These are phyloP conservation scores for Coemansia sp. DNA, from an alignment of 192 early-diverging fungal genomes.

Conservation along the genomic window DNA sequence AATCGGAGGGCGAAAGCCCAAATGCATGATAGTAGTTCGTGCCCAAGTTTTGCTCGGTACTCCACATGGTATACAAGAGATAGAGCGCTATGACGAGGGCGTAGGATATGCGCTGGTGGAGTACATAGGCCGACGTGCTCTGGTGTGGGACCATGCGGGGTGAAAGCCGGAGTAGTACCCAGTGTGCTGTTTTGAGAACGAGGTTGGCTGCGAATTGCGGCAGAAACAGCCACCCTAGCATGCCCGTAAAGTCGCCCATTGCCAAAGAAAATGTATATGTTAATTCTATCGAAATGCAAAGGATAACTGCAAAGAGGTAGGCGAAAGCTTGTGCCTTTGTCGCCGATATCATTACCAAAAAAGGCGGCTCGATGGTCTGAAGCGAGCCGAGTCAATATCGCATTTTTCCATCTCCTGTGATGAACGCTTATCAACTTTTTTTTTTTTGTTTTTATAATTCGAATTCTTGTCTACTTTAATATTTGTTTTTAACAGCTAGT, in stretches of 20 bases:
- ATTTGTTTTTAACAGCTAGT: not conserved
- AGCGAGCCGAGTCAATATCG: conserved; percentile 3
- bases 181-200: conserved; percentile 30
- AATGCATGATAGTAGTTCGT: conserved; percentile 51
- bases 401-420: not conserved
- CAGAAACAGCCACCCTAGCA: conserved; percentile 48
- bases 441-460: not conserved
- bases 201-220: conserved; percentile 41
- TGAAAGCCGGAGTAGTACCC: conserved; percentile 28
- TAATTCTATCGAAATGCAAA: not conserved
- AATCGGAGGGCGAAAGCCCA: conserved; percentile 33
- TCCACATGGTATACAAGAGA: conserved; percentile 44
- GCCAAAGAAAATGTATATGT: not conserved
- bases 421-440: not conserved
- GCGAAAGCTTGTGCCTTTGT: not conserved
- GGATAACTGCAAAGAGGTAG: not conserved
- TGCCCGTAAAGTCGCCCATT: conserved; percentile 31
- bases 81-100: conserved; percentile 37
- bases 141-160: conserved; percentile 41
- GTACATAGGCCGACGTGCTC: conserved; percentile 23
- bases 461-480: not conserved
- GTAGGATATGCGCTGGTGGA: conserved; percentile 47
- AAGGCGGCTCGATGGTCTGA: not conserved
- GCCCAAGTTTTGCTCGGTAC: conserved; percentile 36
- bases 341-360: not conserved